These are phyloP conservation scores for Marchantia polymorpha DNA, from an alignment of 225 moss, liverwort and hornwort species.

Conservation along the genomic window DNA sequence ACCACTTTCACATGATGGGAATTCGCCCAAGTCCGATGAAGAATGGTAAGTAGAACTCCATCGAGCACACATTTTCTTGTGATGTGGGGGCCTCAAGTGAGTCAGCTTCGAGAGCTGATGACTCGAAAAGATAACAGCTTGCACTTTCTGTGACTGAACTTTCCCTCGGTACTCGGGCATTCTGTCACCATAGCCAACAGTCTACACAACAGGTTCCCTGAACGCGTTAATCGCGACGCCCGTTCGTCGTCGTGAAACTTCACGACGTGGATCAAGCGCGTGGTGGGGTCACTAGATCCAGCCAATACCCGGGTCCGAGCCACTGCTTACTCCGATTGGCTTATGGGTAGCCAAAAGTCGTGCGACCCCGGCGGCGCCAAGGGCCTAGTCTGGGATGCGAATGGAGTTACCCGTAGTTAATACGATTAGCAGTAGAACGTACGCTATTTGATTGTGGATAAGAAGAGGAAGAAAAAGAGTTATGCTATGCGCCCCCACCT, in stretches of 20 bases:
- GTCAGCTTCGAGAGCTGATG: not conserved
- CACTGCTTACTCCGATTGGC: not conserved
- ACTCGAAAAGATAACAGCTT: not conserved
- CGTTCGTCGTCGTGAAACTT: not conserved
- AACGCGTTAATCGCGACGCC: not conserved
- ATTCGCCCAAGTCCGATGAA: not conserved
- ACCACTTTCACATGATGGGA: not conserved
- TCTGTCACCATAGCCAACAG: not conserved
- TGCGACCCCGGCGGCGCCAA: not conserved
- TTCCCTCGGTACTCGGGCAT: not conserved
- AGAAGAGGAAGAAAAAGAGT: not conserved
- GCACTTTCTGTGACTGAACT: not conserved
- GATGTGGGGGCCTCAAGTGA: not conserved
- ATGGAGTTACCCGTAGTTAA: too few relatives aligned
- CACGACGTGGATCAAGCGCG: too few relatives aligned
- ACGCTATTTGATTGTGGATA: constrained; percentile 7
- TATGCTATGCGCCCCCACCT: not conserved
- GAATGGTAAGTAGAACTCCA: not conserved
- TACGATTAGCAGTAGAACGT: not conserved
- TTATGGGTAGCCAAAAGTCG: not conserved
- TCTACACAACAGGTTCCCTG: not conserved
- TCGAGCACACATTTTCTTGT: not conserved
- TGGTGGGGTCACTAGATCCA: not conserved
- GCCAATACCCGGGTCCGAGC: not conserved
- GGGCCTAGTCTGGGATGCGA: too few relatives aligned